Conservation (phyloP, 305 asterid genomes). For the Fraxinus velutina region DNA sequence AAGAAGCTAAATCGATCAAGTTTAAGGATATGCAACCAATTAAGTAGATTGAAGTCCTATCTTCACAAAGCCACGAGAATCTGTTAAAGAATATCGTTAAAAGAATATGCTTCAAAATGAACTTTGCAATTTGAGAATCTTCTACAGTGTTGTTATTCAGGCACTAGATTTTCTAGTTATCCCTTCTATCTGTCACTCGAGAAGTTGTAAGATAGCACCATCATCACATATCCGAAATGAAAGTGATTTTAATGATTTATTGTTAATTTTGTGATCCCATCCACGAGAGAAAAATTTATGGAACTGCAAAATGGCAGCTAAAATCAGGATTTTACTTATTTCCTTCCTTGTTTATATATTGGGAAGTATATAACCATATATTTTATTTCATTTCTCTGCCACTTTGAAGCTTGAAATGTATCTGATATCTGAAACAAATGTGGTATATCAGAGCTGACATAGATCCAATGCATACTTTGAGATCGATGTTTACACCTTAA, state of each 20-base stretch:
- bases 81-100: not conserved
- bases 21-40: not conserved
- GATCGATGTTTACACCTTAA: not conserved
- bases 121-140: not conserved
- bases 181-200: not conserved
- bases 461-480: not conserved
- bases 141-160: not conserved
- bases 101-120: not conserved
- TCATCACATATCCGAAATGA: not conserved
- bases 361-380: not conserved
- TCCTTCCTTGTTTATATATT: not conserved
- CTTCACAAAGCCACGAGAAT: not conserved
- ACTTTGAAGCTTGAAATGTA: not conserved
- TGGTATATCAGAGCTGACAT: not conserved
- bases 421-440: not conserved
- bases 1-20: not conserved
- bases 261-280: not conserved
- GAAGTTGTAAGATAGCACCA: not conserved
- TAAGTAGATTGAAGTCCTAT: not conserved
- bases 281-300: not conserved
- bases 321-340: not conserved
- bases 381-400: not conserved
- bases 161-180: not conserved
- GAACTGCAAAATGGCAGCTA: not conserved
- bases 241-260: not conserved